A percentile compares a stretch with the other conserved stretches of the same genome.
These are phyloP conservation scores for Balakata baccata DNA, from an alignment of 345 rosid genomes.

Conservation along the genomic window DNA sequence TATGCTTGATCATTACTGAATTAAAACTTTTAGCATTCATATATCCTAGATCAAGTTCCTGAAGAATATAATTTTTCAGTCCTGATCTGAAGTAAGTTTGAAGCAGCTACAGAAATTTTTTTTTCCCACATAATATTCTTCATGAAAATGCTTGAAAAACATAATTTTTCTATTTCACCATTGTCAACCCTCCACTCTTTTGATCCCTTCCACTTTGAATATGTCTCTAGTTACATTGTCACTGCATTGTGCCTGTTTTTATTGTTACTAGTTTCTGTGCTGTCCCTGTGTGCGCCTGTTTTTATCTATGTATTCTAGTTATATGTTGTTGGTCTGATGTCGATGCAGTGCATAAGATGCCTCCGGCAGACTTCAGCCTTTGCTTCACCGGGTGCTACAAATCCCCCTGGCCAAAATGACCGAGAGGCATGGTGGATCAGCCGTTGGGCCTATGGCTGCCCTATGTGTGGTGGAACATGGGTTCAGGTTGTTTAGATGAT, in stretches of 20 bases:
- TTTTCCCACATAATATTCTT: not conserved
- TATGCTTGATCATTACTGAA: conserved; percentile 4
- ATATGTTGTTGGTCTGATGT: not conserved
- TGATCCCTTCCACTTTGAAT: not conserved
- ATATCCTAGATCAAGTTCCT: not conserved
- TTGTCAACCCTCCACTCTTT: not conserved
- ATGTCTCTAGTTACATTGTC: not conserved
- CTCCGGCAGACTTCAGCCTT: conserved; percentile 93
- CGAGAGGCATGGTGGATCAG: conserved; percentile 91
- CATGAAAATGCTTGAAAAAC: not conserved
- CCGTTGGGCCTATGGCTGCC: conserved; percentile 95
- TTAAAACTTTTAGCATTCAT: not conserved
- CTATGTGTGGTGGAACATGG: conserved; percentile 98
- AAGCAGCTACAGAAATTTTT: not conserved
- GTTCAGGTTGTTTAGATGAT: conserved; percentile 72
- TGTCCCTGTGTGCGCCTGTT: not conserved
- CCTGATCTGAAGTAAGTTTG: not conserved
- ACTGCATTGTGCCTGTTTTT: not conserved
- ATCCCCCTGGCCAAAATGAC: conserved; percentile 53
- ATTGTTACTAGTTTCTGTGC: not conserved
- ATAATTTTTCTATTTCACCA: not conserved
- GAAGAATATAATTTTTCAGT: not conserved
- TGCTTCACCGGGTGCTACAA: conserved; percentile 53
- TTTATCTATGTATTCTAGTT: not conserved
- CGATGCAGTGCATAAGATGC: conserved; percentile 89